phyloP scores from a whole-genome alignment of 306 rosid genomes.

The Psophocarpus tetragonolobus region DNA sequence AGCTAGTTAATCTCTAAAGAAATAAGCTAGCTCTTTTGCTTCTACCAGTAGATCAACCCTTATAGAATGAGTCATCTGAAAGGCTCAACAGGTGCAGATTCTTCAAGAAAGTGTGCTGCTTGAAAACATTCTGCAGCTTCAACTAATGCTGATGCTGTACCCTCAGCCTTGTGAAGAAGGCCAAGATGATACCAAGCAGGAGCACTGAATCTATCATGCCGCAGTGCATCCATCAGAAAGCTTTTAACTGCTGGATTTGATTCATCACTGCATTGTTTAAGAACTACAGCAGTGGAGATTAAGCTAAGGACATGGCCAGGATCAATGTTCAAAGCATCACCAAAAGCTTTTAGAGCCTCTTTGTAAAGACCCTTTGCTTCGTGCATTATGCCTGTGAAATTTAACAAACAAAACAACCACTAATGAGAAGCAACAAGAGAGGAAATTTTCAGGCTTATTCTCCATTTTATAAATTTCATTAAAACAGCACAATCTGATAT shows the following conservation, averaged over 20 bases:
- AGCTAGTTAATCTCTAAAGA: neutral
- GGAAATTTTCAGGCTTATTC: neutral
- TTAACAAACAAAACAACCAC: conserved; percentile 2
- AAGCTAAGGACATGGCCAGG: conserved; percentile 73
- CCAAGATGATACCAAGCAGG: conserved; percentile 91
- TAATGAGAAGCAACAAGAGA: neutral
- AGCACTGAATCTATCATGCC: conserved; percentile 62
- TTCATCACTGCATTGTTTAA: conserved; percentile 43
- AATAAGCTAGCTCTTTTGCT: neutral
- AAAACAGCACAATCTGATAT: neutral
- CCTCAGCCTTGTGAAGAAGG: conserved; percentile 56
- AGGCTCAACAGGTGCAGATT: conserved; percentile 81
- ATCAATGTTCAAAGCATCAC: conserved; percentile 64
- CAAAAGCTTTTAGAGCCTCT: conserved; percentile 66
- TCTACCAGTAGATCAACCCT: neutral
- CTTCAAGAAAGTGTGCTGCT: conserved; percentile 76
- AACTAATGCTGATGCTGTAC: conserved; percentile 44
- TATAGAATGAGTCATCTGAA: conserved; percentile 53
- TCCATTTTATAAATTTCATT: neutral
- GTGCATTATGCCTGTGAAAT: conserved; percentile 58
- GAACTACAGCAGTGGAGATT: conserved; percentile 62
- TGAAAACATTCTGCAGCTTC: conserved; percentile 83
- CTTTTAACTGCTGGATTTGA: conserved; percentile 51
- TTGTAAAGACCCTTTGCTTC: conserved; percentile 68
- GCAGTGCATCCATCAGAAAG: conserved; percentile 71